Percentiles rank a stretch among this genome's conserved stretches.
These are phyloP conservation scores for Silene latifolia DNA, from an alignment of 148 eudicot species.

Conservation along the genomic window DNA sequence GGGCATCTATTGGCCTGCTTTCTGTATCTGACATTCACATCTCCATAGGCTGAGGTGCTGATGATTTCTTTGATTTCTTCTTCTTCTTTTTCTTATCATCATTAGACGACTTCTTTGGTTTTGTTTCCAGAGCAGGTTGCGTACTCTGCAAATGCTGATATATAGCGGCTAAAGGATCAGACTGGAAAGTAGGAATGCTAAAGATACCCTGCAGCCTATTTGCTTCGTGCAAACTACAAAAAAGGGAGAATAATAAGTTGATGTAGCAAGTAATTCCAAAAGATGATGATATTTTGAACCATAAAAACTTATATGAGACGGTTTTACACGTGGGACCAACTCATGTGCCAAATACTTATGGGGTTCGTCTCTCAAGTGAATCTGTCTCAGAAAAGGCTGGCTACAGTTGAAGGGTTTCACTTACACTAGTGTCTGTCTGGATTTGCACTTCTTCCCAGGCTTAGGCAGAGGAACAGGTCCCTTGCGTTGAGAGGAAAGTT, in stretches of 20 bases:
- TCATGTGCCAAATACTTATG: too few species aligned
- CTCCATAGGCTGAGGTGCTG: conserved; percentile 53
- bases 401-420: conserved; percentile 17
- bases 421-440: conserved; percentile 68
- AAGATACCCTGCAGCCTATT: conserved; percentile 56
- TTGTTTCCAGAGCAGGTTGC: conserved; percentile 52
- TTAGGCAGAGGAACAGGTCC: conserved; percentile 32
- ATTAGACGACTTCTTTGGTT: conserved; percentile 41
- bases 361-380: background rate
- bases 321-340: too few species aligned
- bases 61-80: conserved; percentile 48
- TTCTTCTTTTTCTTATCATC: conserved; percentile 46
- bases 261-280: background rate
- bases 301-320: too few species aligned
- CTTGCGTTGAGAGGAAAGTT: conserved; percentile 32
- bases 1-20: background rate
- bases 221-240: conserved; percentile 67
- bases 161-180: conserved; percentile 77
- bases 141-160: conserved; percentile 74
- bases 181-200: conserved; percentile 53
- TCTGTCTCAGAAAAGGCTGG: background rate
- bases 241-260: background rate
- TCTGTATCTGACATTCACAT: conserved; percentile 14
- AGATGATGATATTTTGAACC: background rate
- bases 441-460: conserved; percentile 60